Evolutionary conservation across 2,329 filamentous ascomycete species (phyloP).

Genomic region (Neopestalotiopsis sp.): DNA sequence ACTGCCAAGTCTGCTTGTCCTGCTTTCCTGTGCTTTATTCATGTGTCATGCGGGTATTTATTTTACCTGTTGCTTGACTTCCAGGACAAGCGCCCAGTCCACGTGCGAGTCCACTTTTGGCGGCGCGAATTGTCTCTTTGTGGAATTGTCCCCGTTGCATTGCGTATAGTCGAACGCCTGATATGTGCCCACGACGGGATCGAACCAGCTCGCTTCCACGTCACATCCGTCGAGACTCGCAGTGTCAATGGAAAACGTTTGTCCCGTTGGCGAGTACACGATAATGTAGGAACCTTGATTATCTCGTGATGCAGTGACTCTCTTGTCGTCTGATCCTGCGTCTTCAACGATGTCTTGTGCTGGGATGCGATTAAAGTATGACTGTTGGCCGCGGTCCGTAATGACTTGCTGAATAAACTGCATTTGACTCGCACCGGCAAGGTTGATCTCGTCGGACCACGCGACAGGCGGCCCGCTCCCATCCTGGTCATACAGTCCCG

Average conservation of each 20-base stretch:
- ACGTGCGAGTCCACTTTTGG: conserved; percentile 16
- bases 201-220: conserved; percentile 24
- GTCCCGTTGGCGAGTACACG: conserved; percentile 25
- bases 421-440: conserved; percentile 25
- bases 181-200: conserved; percentile 21
- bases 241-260: conserved; percentile 23
- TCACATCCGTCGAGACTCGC: conserved; percentile 18
- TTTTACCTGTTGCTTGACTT: conserved; percentile 1
- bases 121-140: conserved; percentile 21
- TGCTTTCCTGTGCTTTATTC: background rate
- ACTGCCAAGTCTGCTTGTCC: background rate
- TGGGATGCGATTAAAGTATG: conserved; percentile 21
- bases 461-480: conserved; percentile 22
- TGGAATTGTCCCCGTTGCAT: conserved; percentile 12
- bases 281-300: conserved; percentile 24
- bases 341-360: conserved; percentile 22
- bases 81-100: conserved; percentile 26
- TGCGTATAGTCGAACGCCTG: conserved; percentile 21
- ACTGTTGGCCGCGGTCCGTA: conserved; percentile 23
- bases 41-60: background rate
- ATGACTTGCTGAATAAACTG: conserved; percentile 25
- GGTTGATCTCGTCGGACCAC: conserved; percentile 24
- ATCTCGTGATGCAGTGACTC: conserved; percentile 24
- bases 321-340: conserved; percentile 22
- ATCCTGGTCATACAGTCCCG: conserved; percentile 21